Evolutionary conservation across 2,329 filamentous ascomycete genomes (phyloP), one percentile per base, ranked within the genome.

Genomic region (Penicillium psychrosexuale): DNA sequence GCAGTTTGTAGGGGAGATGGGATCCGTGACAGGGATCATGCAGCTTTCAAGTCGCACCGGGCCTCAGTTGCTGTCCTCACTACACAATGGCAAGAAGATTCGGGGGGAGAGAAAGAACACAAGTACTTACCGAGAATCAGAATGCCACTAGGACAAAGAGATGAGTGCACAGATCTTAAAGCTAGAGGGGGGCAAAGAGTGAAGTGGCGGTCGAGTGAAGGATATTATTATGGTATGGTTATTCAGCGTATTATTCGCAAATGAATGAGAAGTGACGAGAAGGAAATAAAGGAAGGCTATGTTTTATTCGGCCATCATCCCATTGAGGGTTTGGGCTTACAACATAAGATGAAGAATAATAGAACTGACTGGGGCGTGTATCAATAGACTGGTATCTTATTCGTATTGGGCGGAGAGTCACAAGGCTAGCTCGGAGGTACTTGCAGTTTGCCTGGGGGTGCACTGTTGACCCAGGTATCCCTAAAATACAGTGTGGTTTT

Each of bases 1-100:
- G 58, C 60, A 60, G 55, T 59, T 24, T 56, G 61, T 63, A 65
- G 59, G 60, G 44, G 57, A 47, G 51, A 61, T 66, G 59, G 62
- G 61, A 67, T 67, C 62, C 64, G 62, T 66, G 62, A 65, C 68
- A 70, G 66, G 68, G 68, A 69, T 70, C 63, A 59, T 65, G 64
- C 63, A 64, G 61, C 56, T 58, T 54, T 51, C 43, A 56, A 62
- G 66, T 68, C 56, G 62, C 62, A 68, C 65, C 55, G 48, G 57
- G 43, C 50, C 54, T 56, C 60, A 53, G 53, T 57, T 63, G 63
- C 62, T 46, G 17, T 46, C 24, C 31, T 47, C 33, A 46, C 17
- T 47, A 2, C 37, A 33, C 40, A 31, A 43, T 30, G 12, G 8
- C 31, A 17, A 51, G 17, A 27, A 38, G 49, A 33, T 49, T 43